A percentile compares a stretch with the other conserved stretches of the same genome.
These are phyloP conservation scores for Backusella parvicylindrica DNA, from an alignment of 192 early-diverging fungal genomes.

Conservation along the genomic window DNA sequence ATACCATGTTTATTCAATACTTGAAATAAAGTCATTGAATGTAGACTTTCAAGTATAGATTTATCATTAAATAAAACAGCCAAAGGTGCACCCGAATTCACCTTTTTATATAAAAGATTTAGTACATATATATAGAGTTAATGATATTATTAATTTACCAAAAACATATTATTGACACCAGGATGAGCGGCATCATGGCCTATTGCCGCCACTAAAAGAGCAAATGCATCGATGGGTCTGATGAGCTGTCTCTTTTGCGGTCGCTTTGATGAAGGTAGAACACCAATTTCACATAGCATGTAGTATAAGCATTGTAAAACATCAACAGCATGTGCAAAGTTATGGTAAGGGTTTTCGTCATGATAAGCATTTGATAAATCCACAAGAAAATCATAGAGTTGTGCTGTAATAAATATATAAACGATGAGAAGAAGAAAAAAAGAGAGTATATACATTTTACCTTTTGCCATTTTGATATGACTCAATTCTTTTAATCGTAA, in stretches of 20 bases:
- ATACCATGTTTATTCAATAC: slow-evolving; percentile 57
- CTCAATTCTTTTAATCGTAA: slow-evolving; percentile 50
- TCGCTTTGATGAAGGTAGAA: slow-evolving; percentile 37
- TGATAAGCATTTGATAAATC: slow-evolving; percentile 54
- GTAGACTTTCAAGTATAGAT: slow-evolving; percentile 93
- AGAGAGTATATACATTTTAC: slow-evolving; percentile 22
- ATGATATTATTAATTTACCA: slow-evolving; percentile 42
- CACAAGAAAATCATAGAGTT: slow-evolving; percentile 50
- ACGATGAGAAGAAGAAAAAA: not conserved
- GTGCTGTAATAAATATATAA: slow-evolving; percentile 28
- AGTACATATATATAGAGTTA: not conserved
- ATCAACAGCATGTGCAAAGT: slow-evolving; percentile 93
- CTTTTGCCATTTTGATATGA: slow-evolving; percentile 54
- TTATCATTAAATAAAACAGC: slow-evolving; percentile 91
- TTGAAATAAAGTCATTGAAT: slow-evolving; percentile 72
- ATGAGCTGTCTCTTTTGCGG: slow-evolving; percentile 22
- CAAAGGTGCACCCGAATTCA: slow-evolving; percentile 62
- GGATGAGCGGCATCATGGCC: slow-evolving; percentile 89
- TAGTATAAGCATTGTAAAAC: slow-evolving; percentile 89
- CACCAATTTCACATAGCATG: slow-evolving; percentile 65
- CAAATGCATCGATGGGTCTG: slow-evolving; percentile 62
- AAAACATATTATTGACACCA: slow-evolving; percentile 92
- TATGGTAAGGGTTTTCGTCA: slow-evolving; percentile 86
- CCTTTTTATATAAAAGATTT: not conserved
- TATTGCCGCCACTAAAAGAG: slow-evolving; percentile 70